A percentile compares a stretch with the other conserved stretches of the same genome.
Evolutionary conservation across 2,329 filamentous ascomycete genomes (phyloP).

Genomic region (Pseudomassariella vexata): DNA sequence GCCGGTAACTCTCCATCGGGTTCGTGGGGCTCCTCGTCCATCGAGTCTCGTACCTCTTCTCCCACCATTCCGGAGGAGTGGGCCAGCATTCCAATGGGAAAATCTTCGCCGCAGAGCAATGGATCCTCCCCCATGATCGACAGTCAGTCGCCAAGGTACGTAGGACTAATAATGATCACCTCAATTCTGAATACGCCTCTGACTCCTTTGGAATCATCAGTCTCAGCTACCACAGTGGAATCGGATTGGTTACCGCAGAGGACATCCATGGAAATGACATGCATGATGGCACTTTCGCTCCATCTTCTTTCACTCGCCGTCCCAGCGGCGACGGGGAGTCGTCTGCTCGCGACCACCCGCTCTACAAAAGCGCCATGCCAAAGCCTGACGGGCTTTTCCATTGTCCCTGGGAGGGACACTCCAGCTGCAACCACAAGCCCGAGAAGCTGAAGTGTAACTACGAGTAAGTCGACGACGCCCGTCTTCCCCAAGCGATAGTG

Average conservation of each 20-base stretch:
- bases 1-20: slow-evolving; percentile 44
- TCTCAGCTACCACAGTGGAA: slow-evolving; percentile 31
- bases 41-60: slow-evolving; percentile 45
- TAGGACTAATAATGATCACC: slow-evolving; percentile 19
- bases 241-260: slow-evolving; percentile 27
- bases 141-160: slow-evolving; percentile 50
- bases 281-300: slow-evolving; percentile 30
- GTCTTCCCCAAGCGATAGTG: background rate
- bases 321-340: slow-evolving; percentile 47
- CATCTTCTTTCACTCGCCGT: slow-evolving; percentile 40
- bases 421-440: slow-evolving; percentile 77
- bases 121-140: slow-evolving; percentile 44
- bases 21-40: slow-evolving; percentile 44
- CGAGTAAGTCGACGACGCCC: slow-evolving; percentile 60
- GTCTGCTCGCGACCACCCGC: slow-evolving; percentile 56
- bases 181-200: too few relatives aligned
- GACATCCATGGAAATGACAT: slow-evolving; percentile 30
- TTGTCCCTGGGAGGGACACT: slow-evolving; percentile 76
- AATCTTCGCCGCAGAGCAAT: slow-evolving; percentile 39
- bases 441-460: slow-evolving; percentile 99
- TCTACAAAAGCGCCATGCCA: slow-evolving; percentile 64
- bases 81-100: slow-evolving; percentile 28
- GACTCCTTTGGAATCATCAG: slow-evolving; percentile 24
- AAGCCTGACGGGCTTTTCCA: slow-evolving; percentile 78
- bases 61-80: slow-evolving; percentile 47